Evolutionary conservation across 108 stramenopile species (phyloP).

Genomic region (Cyclotella atomus): DNA sequence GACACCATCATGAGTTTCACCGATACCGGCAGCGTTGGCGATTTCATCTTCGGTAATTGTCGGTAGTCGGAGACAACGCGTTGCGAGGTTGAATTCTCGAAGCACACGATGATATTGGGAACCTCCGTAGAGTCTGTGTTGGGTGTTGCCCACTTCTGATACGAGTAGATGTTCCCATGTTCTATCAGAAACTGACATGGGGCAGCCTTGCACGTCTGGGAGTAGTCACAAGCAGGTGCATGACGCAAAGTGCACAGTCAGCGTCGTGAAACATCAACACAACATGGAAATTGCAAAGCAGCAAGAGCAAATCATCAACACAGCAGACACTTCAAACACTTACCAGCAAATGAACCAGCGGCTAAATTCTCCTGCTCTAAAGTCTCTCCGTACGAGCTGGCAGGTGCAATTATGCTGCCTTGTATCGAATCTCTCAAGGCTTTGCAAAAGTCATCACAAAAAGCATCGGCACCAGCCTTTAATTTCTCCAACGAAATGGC

Average conservation of each 20-base stretch:
- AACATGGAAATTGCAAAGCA: no score
- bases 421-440: slow-evolving; percentile 76
- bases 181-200: slow-evolving; percentile 76
- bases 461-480: slow-evolving; percentile 77
- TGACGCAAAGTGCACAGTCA: no score
- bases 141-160: slow-evolving; percentile 67
- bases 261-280: no score
- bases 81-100: slow-evolving; percentile 88
- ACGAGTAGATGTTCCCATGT: slow-evolving; percentile 72
- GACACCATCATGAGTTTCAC: slow-evolving; percentile 92
- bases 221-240: not conserved
- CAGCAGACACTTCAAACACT: not conserved
- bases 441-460: slow-evolving; percentile 88
- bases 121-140: slow-evolving; percentile 89
- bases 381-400: slow-evolving; percentile 87
- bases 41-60: slow-evolving; percentile 92
- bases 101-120: slow-evolving; percentile 92
- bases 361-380: slow-evolving; percentile 77
- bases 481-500: slow-evolving; percentile 84
- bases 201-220: slow-evolving; percentile 64
- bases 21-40: slow-evolving; percentile 94
- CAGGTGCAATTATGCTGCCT: slow-evolving; percentile 85
- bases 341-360: slow-evolving; percentile 82
- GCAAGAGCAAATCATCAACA: not conserved
- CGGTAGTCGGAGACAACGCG: slow-evolving; percentile 80